Conservation (phyloP, 352 stramenopile genomes). For the Phytophthora pini region DNA sequence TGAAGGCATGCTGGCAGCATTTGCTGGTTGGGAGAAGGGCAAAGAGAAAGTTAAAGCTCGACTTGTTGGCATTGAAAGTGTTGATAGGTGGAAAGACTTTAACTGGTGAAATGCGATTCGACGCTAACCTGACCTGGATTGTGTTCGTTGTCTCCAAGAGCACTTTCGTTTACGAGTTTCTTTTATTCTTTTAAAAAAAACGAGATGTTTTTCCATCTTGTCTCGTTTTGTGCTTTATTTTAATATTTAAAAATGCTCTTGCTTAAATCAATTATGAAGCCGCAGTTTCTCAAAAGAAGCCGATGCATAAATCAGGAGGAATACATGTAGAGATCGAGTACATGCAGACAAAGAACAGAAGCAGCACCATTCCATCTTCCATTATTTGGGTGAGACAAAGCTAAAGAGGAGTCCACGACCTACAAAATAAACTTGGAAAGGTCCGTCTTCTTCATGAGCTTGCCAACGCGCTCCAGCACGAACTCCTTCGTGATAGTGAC, state of each 20-base stretch:
- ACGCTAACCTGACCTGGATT: too few species aligned
- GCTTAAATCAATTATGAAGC: too few species aligned
- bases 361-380: constrained; percentile 23
- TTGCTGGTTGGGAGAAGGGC: not conserved
- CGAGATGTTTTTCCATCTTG: too few species aligned
- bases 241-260: too few species aligned
- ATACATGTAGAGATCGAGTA: too few species aligned
- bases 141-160: too few species aligned
- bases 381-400: constrained; percentile 21
- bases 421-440: constrained; percentile 99
- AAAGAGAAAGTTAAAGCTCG: constrained; percentile 1
- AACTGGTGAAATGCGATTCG: not conserved
- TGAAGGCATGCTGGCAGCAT: not conserved
- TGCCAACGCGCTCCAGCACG: constrained; percentile 93
- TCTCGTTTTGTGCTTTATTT: too few species aligned
- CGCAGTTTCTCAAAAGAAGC: too few species aligned
- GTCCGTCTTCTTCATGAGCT: constrained; percentile 96
- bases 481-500: constrained; percentile 96
- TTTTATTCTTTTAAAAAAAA: too few species aligned
- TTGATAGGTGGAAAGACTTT: not conserved
- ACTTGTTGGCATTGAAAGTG: not conserved
- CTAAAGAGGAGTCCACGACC: constrained; percentile 27
- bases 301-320: too few species aligned
- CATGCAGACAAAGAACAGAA: not conserved
- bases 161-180: too few species aligned